Conservation (phyloP, 1,139 yeast genomes). For the Yamadazyma spencermartinsiae region DNA sequence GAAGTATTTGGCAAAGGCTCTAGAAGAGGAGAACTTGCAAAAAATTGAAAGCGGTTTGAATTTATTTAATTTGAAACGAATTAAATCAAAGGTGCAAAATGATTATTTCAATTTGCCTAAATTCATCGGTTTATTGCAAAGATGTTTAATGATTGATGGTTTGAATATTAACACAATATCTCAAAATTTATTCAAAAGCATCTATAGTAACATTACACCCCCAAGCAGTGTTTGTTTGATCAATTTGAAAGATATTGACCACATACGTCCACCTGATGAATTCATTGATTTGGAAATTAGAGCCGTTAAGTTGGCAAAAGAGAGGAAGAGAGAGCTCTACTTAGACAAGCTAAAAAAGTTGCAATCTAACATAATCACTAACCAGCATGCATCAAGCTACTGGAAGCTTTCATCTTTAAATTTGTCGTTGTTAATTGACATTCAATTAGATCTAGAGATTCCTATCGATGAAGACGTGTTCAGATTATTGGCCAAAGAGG, state of each 20-base stretch:
- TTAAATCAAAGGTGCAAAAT: slow-evolving; percentile 55
- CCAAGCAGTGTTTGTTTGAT: slow-evolving; percentile 64
- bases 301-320: slow-evolving; percentile 59
- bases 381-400: slow-evolving; percentile 44
- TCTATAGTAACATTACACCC: slow-evolving; percentile 48
- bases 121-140: slow-evolving; percentile 49
- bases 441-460: slow-evolving; percentile 59
- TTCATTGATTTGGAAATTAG: slow-evolving; percentile 56
- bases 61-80: slow-evolving; percentile 51
- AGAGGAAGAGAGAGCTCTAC: slow-evolving; percentile 49
- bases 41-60: slow-evolving; percentile 69
- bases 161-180: slow-evolving; percentile 53
- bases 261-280: slow-evolving; percentile 67
- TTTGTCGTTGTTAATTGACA: slow-evolving; percentile 51
- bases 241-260: slow-evolving; percentile 48
- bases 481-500: slow-evolving; percentile 49
- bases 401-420: slow-evolving; percentile 71
- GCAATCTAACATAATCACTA: slow-evolving; percentile 43
- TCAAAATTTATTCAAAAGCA: slow-evolving; percentile 48
- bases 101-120: slow-evolving; percentile 56
- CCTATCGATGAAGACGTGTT: slow-evolving; percentile 46
- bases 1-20: slow-evolving; percentile 49
- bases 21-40: slow-evolving; percentile 55
- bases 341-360: slow-evolving; percentile 41
- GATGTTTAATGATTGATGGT: slow-evolving; percentile 62